Evolutionary conservation across 345 rosid genomes (phyloP), one percentile per base, ranked within the genome.

Genomic region (Ailanthus altissimus): DNA sequence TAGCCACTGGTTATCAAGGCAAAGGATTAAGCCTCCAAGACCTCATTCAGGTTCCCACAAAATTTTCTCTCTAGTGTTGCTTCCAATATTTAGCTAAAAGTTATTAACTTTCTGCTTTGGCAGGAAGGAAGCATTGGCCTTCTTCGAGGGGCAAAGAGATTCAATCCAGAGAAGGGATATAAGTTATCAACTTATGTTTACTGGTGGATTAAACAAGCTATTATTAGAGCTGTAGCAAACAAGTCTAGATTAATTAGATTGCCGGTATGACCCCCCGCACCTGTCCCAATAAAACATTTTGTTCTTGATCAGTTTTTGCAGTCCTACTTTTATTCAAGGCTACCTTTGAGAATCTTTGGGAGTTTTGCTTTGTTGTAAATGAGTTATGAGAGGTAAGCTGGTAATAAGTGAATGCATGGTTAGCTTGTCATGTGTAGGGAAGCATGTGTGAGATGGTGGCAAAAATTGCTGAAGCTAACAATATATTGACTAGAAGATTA

Each of bases 161-260:
- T 87, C 73, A 88, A 89, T 85, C 89, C 90, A 0, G 81, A 80
- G 67, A 72, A 85, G 74, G 89, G 93, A 25, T 86, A 79, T 75
- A 89, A 89, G 79, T 83, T 87, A 60, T 89, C 93, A 4, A 89
- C 93, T 49, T 89, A 87, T 72, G 89, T 78, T 72, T 87, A 87
- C 81, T 86, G 90, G 90, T 87, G 92, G 92, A 87, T 89, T 78
- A 89, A 80, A 80, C 89, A 89, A 51, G 90, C 92, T 38, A 85
- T 89, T 32, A 53, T 87, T 43, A 84, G 81, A 28, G 88, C 92
- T 25, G 71, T 86, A n/a, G 78, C 85, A 4, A 85, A 84, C 70
- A 87, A 85, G 40, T 85, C 89, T 32, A 80, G 90, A 81, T 68
- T 83, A 7, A 81, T 87, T 20, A 85, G 88, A 81, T 80, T 87